These are phyloP conservation scores for thale cress (Arabidopsis thaliana) DNA, from an alignment of 345 rosid genomes.

Conservation along the genomic window DNA sequence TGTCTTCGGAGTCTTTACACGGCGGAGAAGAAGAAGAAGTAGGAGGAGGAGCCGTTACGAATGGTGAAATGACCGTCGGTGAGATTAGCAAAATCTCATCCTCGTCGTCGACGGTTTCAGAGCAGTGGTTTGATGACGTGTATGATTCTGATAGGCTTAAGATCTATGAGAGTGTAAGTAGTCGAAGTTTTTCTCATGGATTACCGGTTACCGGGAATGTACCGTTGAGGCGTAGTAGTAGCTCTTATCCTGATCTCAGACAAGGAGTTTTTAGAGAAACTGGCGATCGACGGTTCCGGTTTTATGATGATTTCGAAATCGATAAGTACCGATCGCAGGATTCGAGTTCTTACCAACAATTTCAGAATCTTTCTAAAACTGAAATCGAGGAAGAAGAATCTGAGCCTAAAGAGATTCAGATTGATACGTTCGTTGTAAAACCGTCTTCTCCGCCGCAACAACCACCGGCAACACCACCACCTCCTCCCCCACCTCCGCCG, in stretches of 20 bases:
- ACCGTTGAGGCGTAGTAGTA: conserved; percentile 71
- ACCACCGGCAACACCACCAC: conserved; percentile 41
- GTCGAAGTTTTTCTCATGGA: conserved; percentile 28
- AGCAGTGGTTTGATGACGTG: conserved; percentile 57
- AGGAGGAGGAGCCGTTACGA: conserved; percentile 25
- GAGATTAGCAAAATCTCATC: conserved; percentile 6
- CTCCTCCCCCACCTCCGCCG: conserved; percentile 48
- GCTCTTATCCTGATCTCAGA: conserved; percentile 80
- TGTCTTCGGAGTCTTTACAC: conserved; percentile 8
- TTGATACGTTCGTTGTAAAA: conserved; percentile 62
- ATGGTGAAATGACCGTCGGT: conserved; percentile 14
- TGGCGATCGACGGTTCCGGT: conserved; percentile 58
- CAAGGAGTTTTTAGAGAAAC: conserved; percentile 53
- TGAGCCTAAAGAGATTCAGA: conserved; percentile 57
- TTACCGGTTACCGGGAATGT: conserved; percentile 41
- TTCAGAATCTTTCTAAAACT: conserved; percentile 40
- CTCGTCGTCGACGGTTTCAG: conserved; percentile 19
- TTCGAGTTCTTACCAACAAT: conserved; percentile 14
- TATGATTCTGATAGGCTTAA: conserved; percentile 42
- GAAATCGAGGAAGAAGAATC: conserved; percentile 59
- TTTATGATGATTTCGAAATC: conserved; percentile 74
- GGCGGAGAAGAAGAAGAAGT: conserved; percentile 1
- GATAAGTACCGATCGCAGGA: conserved; percentile 44
- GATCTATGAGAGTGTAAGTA: conserved; percentile 41
- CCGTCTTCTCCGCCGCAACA: conserved; percentile 41